Conservation (phyloP, 495 filamentous ascomycete genomes). For the Zalerion maritima region DNA sequence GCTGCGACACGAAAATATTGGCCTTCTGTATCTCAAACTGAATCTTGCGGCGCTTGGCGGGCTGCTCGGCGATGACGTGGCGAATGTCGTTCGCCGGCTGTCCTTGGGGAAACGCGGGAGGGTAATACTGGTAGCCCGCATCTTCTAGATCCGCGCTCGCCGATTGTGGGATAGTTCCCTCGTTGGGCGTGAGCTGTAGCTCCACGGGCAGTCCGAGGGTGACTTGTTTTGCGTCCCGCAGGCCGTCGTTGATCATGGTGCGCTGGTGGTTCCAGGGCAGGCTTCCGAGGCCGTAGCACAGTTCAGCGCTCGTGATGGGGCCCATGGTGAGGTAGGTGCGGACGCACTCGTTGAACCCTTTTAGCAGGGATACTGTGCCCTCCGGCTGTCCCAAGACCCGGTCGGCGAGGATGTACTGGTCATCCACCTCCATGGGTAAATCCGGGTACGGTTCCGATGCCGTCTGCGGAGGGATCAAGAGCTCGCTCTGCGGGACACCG, state of each 20-base stretch:
- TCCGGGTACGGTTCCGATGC: slow-evolving; percentile 63
- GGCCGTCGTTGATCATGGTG: slow-evolving; percentile 42
- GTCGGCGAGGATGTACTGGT: slow-evolving; percentile 52
- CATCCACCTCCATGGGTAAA: slow-evolving; percentile 65
- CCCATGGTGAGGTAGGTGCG: slow-evolving; percentile 59
- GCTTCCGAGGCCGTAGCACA: slow-evolving; percentile 55
- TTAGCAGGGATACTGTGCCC: slow-evolving; percentile 44
- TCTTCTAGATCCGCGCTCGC: slow-evolving; percentile 15
- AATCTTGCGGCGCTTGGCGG: slow-evolving; percentile 33
- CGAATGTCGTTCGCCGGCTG: slow-evolving; percentile 24
- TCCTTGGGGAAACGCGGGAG: slow-evolving; percentile 16
- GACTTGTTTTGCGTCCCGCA: slow-evolving; percentile 44
- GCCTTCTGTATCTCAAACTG: slow-evolving; percentile 77
- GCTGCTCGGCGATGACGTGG: slow-evolving; percentile 18
- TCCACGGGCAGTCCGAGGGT: slow-evolving; percentile 45
- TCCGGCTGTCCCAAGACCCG: slow-evolving; percentile 50
- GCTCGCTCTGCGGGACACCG: slow-evolving; percentile 46
- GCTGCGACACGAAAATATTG: slow-evolving; percentile 62
- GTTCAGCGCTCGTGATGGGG: slow-evolving; percentile 50
- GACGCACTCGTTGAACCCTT: slow-evolving; percentile 66
- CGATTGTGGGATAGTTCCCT: slow-evolving; percentile 8
- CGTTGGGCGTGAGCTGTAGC: slow-evolving; percentile 34
- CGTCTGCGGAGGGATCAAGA: slow-evolving; percentile 56
- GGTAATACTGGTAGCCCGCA: slow-evolving; percentile 19
- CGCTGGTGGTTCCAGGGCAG: slow-evolving; percentile 61